A percentile compares a stretch with the other conserved stretches of the same genome.
phyloP scores from a whole-genome alignment of 2,329 filamentous ascomycete species.

The Allantophomopsis cytisporea region DNA sequence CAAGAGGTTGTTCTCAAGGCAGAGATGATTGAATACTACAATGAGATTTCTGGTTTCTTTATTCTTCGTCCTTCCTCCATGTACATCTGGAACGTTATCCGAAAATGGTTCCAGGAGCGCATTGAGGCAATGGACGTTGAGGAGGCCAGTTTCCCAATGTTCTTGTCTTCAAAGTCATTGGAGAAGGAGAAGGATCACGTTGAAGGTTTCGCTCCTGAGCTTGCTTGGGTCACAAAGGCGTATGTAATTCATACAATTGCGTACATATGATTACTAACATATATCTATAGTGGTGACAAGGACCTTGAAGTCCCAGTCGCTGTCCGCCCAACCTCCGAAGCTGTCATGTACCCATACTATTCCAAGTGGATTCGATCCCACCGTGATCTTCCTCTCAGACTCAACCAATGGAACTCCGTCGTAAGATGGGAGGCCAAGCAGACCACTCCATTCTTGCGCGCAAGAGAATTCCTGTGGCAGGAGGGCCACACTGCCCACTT shows the following conservation, averaged over 20 bases:
- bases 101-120: constrained; percentile 53
- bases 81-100: constrained; percentile 53
- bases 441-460: constrained; percentile 72
- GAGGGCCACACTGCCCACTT: constrained; percentile 75
- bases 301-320: constrained; percentile 73
- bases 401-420: constrained; percentile 96
- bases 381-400: constrained; percentile 80
- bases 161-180: constrained; percentile 82
- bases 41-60: constrained; percentile 90
- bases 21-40: constrained; percentile 93
- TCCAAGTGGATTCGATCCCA: constrained; percentile 95
- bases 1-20: constrained; percentile 95
- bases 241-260: constrained; percentile 24
- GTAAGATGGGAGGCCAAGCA: constrained; percentile 98
- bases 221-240: constrained; percentile 81
- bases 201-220: constrained; percentile 92
- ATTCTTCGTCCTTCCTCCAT: constrained; percentile 65
- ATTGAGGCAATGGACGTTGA: constrained; percentile 90
- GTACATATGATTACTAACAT: constrained; percentile 10
- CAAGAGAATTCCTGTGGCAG: constrained; percentile 95
- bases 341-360: constrained; percentile 93
- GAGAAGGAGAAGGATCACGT: constrained; percentile 78
- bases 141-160: constrained; percentile 94
- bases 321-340: constrained; percentile 55
- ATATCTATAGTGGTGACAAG: constrained; percentile 59